Conservation (phyloP, 495 filamentous ascomycete genomes). For the Letharia lupina region DNA sequence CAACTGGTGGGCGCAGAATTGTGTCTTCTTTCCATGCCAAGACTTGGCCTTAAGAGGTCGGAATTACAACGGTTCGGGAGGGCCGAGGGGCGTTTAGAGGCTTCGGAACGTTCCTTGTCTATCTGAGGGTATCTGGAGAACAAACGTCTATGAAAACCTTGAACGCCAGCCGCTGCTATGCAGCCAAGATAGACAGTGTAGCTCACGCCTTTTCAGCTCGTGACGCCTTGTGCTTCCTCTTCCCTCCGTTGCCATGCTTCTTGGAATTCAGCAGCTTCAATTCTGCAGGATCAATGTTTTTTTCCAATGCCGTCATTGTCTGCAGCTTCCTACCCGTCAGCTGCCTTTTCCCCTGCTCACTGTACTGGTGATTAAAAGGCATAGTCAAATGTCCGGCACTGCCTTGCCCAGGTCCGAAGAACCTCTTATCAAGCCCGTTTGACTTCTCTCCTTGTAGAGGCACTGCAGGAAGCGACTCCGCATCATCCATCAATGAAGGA, state of each 20-base stretch:
- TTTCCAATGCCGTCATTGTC: slow-evolving; percentile 76
- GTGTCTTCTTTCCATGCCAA: too few relatives aligned
- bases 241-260: slow-evolving; percentile 89
- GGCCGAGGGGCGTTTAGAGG: not conserved
- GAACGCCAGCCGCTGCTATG: not conserved
- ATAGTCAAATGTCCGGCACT: slow-evolving; percentile 59
- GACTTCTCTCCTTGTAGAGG: slow-evolving; percentile 56
- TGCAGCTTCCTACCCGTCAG: slow-evolving; percentile 77
- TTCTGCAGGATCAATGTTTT: slow-evolving; percentile 75
- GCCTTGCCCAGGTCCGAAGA: slow-evolving; percentile 63
- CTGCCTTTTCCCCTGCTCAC: slow-evolving; percentile 72
- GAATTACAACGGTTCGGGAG: not conserved
- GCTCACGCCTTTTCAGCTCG: slow-evolving; percentile 12
- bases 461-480: slow-evolving; percentile 26
- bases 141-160: not conserved
- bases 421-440: slow-evolving; percentile 67
- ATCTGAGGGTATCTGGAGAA: not conserved
- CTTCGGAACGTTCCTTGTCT: not conserved
- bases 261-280: slow-evolving; percentile 61
- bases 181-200: not conserved
- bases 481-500: slow-evolving; percentile 33
- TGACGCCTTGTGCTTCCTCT: slow-evolving; percentile 31
- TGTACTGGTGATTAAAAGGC: slow-evolving; percentile 81
- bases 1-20: too few relatives aligned
- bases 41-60: too few relatives aligned